A percentile compares a stretch with the other conserved stretches of the same genome.
Conservation (phyloP, 495 filamentous ascomycete species). For the Neurospora sp. region DNA sequence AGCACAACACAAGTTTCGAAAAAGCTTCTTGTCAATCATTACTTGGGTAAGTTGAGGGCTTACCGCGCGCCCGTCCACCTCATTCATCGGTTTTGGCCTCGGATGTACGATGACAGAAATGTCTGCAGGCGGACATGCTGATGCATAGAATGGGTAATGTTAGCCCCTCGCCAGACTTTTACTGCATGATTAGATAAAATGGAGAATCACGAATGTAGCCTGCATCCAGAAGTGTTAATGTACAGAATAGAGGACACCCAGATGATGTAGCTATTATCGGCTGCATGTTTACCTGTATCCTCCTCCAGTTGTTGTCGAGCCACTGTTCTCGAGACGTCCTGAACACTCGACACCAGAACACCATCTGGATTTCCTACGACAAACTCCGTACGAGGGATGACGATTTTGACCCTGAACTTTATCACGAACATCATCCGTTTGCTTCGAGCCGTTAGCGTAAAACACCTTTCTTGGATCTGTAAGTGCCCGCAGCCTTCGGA, state of each 20-base stretch:
- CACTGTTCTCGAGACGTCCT: background rate
- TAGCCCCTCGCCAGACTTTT: background rate
- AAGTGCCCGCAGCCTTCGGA: background rate
- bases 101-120: background rate
- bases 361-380: background rate
- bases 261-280: background rate
- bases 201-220: background rate
- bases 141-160: background rate
- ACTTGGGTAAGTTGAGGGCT: background rate
- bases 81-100: background rate
- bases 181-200: background rate
- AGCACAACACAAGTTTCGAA: background rate
- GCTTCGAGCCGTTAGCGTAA: background rate
- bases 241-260: background rate
- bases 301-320: background rate
- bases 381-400: background rate
- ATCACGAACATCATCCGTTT: background rate
- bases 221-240: background rate
- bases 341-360: background rate
- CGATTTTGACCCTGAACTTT: background rate
- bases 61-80: background rate
- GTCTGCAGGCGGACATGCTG: background rate
- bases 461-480: background rate
- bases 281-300: background rate
- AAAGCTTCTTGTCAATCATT: background rate